Evolutionary conservation across 345 rosid species (phyloP).

Genomic region (Dipteronia dyeriana): DNA sequence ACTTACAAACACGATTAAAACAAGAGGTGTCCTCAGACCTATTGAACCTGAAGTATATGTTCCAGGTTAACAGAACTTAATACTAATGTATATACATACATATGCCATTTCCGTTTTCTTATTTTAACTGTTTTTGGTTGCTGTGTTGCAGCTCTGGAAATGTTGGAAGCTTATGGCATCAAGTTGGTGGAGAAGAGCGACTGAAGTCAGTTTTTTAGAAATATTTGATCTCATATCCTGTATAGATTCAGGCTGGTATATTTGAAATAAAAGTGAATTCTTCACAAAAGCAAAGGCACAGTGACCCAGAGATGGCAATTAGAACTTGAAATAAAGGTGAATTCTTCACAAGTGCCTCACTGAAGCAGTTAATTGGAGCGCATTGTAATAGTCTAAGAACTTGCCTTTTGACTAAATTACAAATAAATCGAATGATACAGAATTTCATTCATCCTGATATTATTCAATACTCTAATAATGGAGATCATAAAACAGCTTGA

Average conservation of each 20-base stretch:
- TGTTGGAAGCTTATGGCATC: conserved; percentile 73
- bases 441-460: neutral
- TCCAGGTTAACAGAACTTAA: conserved; percentile 52
- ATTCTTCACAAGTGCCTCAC: neutral
- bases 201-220: conserved; percentile 21
- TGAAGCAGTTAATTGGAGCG: neutral
- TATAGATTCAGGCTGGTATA: neutral
- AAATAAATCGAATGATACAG: neutral
- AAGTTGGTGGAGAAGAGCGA: conserved; percentile 65
- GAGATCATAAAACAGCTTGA: neutral
- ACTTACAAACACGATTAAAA: conserved; percentile 72
- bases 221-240: neutral
- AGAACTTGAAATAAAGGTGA: too few relatives aligned
- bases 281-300: neutral
- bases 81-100: neutral
- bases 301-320: neutral
- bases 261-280: too few relatives aligned
- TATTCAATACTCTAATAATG: neutral
- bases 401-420: neutral
- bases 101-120: neutral
- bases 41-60: conserved; percentile 77
- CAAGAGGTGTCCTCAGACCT: conserved; percentile 83
- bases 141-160: conserved; percentile 68
- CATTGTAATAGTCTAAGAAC: neutral
- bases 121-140: neutral